Evolutionary conservation across 179 eudicot species (phyloP), one percentile per base, ranked within the genome.

Genomic region (Beta corolliflora): DNA sequence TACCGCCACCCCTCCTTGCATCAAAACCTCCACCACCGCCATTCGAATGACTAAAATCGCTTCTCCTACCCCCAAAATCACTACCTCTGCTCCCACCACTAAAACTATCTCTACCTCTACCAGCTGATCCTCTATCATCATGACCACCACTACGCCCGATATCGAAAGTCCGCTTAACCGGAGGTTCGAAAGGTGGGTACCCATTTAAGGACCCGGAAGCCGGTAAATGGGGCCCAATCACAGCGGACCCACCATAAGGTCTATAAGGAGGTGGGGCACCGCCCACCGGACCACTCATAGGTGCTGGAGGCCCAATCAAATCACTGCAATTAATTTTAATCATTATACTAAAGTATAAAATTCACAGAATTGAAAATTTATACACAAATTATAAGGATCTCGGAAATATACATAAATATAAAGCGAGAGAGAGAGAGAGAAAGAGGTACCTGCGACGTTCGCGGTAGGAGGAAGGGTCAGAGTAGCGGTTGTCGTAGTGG

Each of bases 401-500:
- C 12, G 25, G 9, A 65, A 64, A 77, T 4, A 3, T 29, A 16
- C 9, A 19, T 21, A 0, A 73, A n/a, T 5, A 6, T 48, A 19
- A 18, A 69, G 18, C 4, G 25, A 64, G 73, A 60, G 59, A 68
- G 21, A 69, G n/a, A n/a, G n/a, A n/a, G n/a, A n/a, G n/a, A n/a
- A 63, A 58, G 19, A 15, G 45, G 12, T 90, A 94, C 98, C 90
- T 91, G 88, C 91, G 88, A 19, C 98, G 95, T 81, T 94, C 97
- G 31, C 98, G 93, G 86, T 94, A 94, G 8, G 98, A 94, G 1
- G 85, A 83, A 65, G 91, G 92, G 76, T 94, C 95, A 75, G 86
- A 79, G 84, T 93, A 83, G 56, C 98, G 98, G 85, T 89, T 86
- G 83, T 93, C 98, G 85, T 92, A 89, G 81, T 89, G 92, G 72